phyloP scores from a whole-genome alignment of 345 rosid species.

The Lepidium africanum region DNA sequence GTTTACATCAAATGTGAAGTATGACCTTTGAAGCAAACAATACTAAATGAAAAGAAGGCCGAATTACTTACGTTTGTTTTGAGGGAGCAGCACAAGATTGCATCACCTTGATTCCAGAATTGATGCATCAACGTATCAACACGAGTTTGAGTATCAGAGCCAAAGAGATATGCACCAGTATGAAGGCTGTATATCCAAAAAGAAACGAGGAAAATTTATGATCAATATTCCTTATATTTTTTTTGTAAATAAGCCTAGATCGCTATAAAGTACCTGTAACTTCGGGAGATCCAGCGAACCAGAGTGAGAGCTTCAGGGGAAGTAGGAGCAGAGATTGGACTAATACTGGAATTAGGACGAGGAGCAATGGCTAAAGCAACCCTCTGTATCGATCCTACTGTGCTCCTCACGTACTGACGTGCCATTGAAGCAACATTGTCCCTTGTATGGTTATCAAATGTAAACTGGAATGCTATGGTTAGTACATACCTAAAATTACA shows the following conservation, averaged over 20 bases:
- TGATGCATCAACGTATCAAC: slow-evolving; percentile 75
- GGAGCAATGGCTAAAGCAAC: slow-evolving; percentile 96
- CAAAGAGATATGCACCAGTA: slow-evolving; percentile 63
- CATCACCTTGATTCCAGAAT: slow-evolving; percentile 83
- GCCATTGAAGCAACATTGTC: slow-evolving; percentile 96
- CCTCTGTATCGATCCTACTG: slow-evolving; percentile 93
- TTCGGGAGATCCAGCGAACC: slow-evolving; percentile 69
- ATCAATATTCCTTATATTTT: neutral
- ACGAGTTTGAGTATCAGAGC: slow-evolving; percentile 34
- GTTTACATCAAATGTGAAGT: neutral
- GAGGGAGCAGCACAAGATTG: slow-evolving; percentile 88
- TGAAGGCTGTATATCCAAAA: slow-evolving; percentile 40
- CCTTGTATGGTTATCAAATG: slow-evolving; percentile 70
- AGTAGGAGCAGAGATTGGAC: slow-evolving; percentile 61
- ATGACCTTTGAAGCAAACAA: neutral
- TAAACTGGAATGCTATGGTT: slow-evolving; percentile 90
- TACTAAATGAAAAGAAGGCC: neutral
- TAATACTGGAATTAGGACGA: slow-evolving; percentile 34
- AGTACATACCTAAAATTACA: slow-evolving; percentile 75
- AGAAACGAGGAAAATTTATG: neutral
- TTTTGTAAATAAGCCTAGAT: neutral
- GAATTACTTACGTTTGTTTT: slow-evolving; percentile 52
- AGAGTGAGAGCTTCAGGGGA: slow-evolving; percentile 92
- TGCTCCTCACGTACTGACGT: slow-evolving; percentile 79
- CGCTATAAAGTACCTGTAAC: slow-evolving; percentile 56